phyloP scores from a whole-genome alignment of 208 protist species.

The Leishmania arabica region DNA sequence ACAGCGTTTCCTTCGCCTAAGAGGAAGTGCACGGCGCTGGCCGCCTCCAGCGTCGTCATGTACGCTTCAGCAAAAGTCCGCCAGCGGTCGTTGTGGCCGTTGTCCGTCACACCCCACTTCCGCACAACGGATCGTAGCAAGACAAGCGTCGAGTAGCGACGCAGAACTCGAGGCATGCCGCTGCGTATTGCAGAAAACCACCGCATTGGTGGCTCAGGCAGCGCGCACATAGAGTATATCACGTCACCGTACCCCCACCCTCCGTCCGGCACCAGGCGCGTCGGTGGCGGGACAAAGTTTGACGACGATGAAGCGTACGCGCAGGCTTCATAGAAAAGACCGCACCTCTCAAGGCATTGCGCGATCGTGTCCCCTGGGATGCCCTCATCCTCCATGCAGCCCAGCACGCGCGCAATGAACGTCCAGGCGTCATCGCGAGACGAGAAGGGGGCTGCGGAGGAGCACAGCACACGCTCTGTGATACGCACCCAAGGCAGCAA shows the following conservation, averaged over 20 bases:
- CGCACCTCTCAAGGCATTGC: constrained; percentile 13
- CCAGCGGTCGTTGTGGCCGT: constrained; percentile 6
- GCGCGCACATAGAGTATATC: constrained; percentile 21
- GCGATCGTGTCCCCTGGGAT: not conserved
- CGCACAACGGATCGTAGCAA: constrained; percentile 20
- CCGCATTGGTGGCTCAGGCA: constrained; percentile 15
- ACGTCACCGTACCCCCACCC: constrained; percentile 18
- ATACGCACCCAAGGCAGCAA: constrained; percentile 9
- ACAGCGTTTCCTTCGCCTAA: constrained; percentile 34
- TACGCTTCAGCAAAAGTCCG: constrained; percentile 1
- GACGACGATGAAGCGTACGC: constrained; percentile 24
- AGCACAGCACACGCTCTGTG: constrained; percentile 7
- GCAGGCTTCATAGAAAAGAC: constrained; percentile 24
- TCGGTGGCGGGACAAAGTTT: not conserved
- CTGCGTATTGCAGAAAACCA: constrained; percentile 6
- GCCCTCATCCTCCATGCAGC: constrained; percentile 9
- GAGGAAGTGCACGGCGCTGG: constrained; percentile 41
- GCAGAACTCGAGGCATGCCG: constrained; percentile 27
- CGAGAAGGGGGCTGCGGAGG: not conserved
- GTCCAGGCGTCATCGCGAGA: constrained; percentile 13
- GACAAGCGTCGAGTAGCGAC: constrained; percentile 21
- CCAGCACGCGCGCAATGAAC: constrained; percentile 10
- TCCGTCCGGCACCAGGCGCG: not conserved
- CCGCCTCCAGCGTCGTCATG: constrained; percentile 36
- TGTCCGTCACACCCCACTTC: constrained; percentile 8